Evolutionary conservation across 139 green algal genomes (phyloP).

Genomic region (Zygnema cylindricum): DNA sequence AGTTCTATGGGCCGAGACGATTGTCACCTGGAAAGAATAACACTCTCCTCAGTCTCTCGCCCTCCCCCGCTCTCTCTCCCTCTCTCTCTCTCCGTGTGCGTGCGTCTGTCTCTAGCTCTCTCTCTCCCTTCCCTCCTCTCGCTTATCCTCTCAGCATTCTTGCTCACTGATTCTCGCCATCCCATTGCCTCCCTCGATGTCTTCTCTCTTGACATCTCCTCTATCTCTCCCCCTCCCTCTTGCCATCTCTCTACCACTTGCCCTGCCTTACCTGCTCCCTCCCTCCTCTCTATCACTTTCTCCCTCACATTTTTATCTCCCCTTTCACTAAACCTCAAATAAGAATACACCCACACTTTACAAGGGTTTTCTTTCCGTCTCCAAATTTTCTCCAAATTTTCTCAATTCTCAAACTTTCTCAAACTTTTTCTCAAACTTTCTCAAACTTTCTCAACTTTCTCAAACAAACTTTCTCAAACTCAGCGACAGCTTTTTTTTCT

Average conservation of each 20-base stretch:
- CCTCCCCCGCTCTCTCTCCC: too few relatives aligned
- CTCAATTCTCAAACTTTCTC: too few relatives aligned
- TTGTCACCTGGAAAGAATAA: slow-evolving; percentile 68
- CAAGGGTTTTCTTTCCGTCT: too few relatives aligned
- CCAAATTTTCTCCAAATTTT: too few relatives aligned
- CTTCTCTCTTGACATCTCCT: too few relatives aligned
- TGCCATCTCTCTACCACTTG: background rate
- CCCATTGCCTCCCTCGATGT: too few relatives aligned
- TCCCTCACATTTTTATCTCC: background rate
- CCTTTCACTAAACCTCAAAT: background rate
- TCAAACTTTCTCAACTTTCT: too few relatives aligned
- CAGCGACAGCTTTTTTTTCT: background rate
- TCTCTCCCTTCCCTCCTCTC: too few relatives aligned
- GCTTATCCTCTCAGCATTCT: too few relatives aligned
- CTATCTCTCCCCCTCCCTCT: background rate
- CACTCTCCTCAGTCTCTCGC: background rate
- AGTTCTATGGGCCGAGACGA: slow-evolving; percentile 95
- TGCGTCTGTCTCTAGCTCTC: background rate
- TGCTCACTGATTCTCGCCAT: too few relatives aligned
- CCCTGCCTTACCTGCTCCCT: background rate
- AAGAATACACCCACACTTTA: background rate
- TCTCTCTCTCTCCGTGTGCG: too few relatives aligned
- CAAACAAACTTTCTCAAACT: background rate
- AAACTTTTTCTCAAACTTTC: too few relatives aligned
- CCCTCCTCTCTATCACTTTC: background rate